phyloP scores from a whole-genome alignment of 805 yeast genomes.

The Hanseniaspora nectarophila region DNA sequence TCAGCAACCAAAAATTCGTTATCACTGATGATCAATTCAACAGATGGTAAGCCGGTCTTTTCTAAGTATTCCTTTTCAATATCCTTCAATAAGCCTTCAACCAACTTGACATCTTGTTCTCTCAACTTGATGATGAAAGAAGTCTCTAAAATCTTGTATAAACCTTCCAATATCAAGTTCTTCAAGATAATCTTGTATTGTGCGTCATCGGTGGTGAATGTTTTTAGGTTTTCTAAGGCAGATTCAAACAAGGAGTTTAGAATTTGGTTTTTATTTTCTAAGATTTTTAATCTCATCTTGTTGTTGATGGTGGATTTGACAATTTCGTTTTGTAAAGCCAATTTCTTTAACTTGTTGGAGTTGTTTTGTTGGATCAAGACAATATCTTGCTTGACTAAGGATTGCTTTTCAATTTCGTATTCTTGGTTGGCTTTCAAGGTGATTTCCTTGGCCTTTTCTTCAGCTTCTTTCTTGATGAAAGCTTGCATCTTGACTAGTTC shows the following conservation, averaged over 20 bases:
- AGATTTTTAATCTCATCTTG: conserved; percentile 84
- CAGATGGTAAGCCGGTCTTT: conserved; percentile 42
- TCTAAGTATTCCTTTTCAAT: conserved; percentile 55
- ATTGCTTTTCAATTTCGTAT: conserved; percentile 93
- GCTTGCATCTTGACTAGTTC: conserved; percentile 97
- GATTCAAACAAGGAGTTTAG: conserved; percentile 61
- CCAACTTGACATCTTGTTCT: conserved; percentile 29
- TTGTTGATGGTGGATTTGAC: conserved; percentile 90
- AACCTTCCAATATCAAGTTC: conserved; percentile 69
- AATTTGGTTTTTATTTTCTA: conserved; percentile 73
- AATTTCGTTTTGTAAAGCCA: conserved; percentile 86
- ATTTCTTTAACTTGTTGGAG: conserved; percentile 78
- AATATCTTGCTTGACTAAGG: conserved; percentile 84
- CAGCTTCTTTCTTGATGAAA: conserved; percentile 97
- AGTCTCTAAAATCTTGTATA: conserved; percentile 62
- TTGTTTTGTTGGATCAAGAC: conserved; percentile 73
- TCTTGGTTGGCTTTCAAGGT: conserved; percentile 95
- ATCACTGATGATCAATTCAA: conserved; percentile 47
- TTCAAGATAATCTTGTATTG: conserved; percentile 59
- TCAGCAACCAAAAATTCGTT: conserved; percentile 44
- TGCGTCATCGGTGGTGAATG: conserved; percentile 38
- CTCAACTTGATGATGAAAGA: conserved; percentile 51
- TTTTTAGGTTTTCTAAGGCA: conserved; percentile 52
- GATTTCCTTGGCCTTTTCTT: conserved; percentile 95
- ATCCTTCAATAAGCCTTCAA: conserved; percentile 34